Conservation (phyloP, 2,329 filamentous ascomycete species). For the Aureobasidium sp. region DNA sequence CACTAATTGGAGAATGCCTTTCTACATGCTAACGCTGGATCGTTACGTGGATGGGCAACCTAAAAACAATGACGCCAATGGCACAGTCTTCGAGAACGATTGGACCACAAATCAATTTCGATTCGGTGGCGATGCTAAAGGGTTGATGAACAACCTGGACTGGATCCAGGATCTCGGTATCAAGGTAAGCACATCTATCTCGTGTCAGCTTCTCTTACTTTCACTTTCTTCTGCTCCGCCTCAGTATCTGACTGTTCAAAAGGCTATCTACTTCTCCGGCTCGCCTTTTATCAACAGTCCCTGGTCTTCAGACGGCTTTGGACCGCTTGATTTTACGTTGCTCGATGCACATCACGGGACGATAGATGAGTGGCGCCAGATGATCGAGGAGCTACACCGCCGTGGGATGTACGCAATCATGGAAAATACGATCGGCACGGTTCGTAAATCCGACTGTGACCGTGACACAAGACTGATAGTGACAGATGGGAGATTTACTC, state of each 20-base stretch:
- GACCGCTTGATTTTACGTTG: slow-evolving; percentile 54
- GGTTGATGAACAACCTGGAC: slow-evolving; percentile 53
- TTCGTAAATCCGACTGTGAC: too few relatives aligned
- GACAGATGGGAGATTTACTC: slow-evolving; percentile 51
- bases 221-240: neutral
- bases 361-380: slow-evolving; percentile 51
- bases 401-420: slow-evolving; percentile 59
- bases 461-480: too few relatives aligned
- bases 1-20: slow-evolving; percentile 57
- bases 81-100: slow-evolving; percentile 55
- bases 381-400: slow-evolving; percentile 53
- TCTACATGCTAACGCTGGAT: slow-evolving; percentile 59
- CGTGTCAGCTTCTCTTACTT: neutral
- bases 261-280: slow-evolving; percentile 52
- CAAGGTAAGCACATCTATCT: slow-evolving; percentile 33
- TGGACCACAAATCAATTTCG: slow-evolving; percentile 54
- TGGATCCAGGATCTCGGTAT: slow-evolving; percentile 59
- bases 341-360: slow-evolving; percentile 58
- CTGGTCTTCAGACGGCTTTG: slow-evolving; percentile 56
- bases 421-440: slow-evolving; percentile 58
- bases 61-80: slow-evolving; percentile 56
- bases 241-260: neutral
- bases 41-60: slow-evolving; percentile 60
- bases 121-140: slow-evolving; percentile 53
- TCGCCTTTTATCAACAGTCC: slow-evolving; percentile 57